phyloP scores from a whole-genome alignment of 805 yeast genomes.

The Kluyveromyces lactis region DNA sequence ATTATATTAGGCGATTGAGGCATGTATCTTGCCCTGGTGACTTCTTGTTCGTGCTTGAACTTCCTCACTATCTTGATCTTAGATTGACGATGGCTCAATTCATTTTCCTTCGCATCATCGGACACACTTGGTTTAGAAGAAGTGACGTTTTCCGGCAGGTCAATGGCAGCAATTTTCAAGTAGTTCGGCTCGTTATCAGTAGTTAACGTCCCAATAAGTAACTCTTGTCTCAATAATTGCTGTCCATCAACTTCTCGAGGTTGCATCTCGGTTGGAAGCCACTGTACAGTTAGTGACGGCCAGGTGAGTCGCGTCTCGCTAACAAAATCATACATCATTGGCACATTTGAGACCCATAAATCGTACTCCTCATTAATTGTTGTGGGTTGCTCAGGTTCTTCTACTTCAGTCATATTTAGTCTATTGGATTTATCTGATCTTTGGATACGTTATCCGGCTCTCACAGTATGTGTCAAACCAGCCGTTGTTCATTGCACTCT shows the following conservation, averaged over 20 bases:
- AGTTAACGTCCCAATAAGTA: slow-evolving; percentile 67
- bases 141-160: slow-evolving; percentile 41
- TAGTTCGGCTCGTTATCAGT: slow-evolving; percentile 60
- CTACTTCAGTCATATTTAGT: neutral
- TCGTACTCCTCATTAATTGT: slow-evolving; percentile 52
- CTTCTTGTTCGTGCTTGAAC: slow-evolving; percentile 52
- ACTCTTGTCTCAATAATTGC: slow-evolving; percentile 33
- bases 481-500: no score
- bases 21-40: slow-evolving; percentile 64
- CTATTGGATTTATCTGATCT: neutral
- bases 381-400: slow-evolving; percentile 3
- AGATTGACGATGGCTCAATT: slow-evolving; percentile 23
- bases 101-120: slow-evolving; percentile 18
- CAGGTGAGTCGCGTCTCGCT: slow-evolving; percentile 72
- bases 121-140: slow-evolving; percentile 13
- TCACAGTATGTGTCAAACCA: no score
- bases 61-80: slow-evolving; percentile 55
- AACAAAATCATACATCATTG: slow-evolving; percentile 75
- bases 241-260: slow-evolving; percentile 4
- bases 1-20: slow-evolving; percentile 49
- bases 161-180: slow-evolving; percentile 56
- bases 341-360: slow-evolving; percentile 74
- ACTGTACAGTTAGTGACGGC: slow-evolving; percentile 76
- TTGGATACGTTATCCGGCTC: no score
- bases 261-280: slow-evolving; percentile 45